Evolutionary conservation across 179 eudicot genomes (phyloP).

Genomic region (Sideroxylon spinosum): DNA sequence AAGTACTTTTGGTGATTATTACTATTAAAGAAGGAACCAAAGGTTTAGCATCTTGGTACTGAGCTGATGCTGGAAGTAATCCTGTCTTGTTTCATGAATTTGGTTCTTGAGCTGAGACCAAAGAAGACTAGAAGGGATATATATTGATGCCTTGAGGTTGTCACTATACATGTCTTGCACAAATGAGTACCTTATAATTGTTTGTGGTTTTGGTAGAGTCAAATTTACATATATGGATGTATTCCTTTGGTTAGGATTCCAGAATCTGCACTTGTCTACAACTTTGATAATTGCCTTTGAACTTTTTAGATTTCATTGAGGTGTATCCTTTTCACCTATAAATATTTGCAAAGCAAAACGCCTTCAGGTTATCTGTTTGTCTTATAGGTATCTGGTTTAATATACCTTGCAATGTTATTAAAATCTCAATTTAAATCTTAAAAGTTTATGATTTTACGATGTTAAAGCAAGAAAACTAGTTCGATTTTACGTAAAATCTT

Average conservation of each 20-base stretch:
- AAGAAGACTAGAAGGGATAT: not conserved
- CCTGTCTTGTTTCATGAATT: not conserved
- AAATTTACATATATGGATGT: not conserved
- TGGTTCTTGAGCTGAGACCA: not conserved
- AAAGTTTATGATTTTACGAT: too few relatives aligned
- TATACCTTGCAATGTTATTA: too few relatives aligned
- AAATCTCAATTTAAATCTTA: too few relatives aligned
- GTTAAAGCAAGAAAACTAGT: too few relatives aligned
- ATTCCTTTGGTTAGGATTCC: not conserved
- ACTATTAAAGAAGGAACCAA: not conserved
- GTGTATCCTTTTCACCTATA: not conserved
- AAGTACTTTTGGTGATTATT: not conserved
- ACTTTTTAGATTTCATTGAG: not conserved
- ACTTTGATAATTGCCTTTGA: not conserved
- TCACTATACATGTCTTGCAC: not conserved
- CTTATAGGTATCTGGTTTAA: not conserved
- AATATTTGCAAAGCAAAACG: not conserved
- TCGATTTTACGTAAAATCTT: too few relatives aligned
- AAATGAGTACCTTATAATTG: not conserved
- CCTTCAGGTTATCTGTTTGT: not conserved
- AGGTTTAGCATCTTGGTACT: too few relatives aligned
- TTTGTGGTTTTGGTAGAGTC: not conserved
- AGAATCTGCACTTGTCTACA: not conserved
- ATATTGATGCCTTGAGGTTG: not conserved
- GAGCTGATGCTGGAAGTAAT: not conserved